Base-by-base conservation (phyloP, 139 green algal species). In the Micromonas commoda region DNA sequence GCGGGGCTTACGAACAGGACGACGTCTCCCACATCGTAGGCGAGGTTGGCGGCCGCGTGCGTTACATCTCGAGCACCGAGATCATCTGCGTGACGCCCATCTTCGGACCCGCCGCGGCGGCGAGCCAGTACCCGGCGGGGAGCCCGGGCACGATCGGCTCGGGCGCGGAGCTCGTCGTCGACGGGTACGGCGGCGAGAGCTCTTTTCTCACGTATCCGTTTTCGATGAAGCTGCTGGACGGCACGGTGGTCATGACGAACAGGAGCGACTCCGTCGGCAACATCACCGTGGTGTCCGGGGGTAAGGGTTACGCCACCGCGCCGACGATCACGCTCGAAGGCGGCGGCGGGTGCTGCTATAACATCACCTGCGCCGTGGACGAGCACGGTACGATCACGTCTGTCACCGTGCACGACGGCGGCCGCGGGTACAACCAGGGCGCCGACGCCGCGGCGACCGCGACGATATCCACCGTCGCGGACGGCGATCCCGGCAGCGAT, bases 1-100 rank as follows among this genome's bases (percentile, higher is more conserved):
- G 3, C 5, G 28, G 19, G 16, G 9, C 66, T 9, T 77, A 37
- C 0, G 71, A 52, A 2, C 20, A 64, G 16, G 32, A 51, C 16
- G 73, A 79, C 32, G 28, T 61, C 29, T 72, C 73, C 24, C 73
- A 79, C 32, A 28, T 79, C 57, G 73, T 79, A 21, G 73, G 73
- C 20, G 57, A 72, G 38, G 31, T 23, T 6, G 73, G 73, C 32
- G 73, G 73, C 24, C 31, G 34, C 45, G 73, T 72, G 53, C 54
- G 73, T 3, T 79, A 70, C 54, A 57, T 79, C 9, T 79, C 73
- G 13, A 45, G 31, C 21, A 79, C 73, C 21, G 73, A 79, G 57
- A 79, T 79, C 60, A n/a, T 69, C 34, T 79, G 73, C 73, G 38
- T 71, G 3, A 71, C 73, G 26, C 73, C 73, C 19, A 33, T 37